Conservation (phyloP, 2,329 filamentous ascomycete species). For the Aureobasidium pullulans region DNA sequence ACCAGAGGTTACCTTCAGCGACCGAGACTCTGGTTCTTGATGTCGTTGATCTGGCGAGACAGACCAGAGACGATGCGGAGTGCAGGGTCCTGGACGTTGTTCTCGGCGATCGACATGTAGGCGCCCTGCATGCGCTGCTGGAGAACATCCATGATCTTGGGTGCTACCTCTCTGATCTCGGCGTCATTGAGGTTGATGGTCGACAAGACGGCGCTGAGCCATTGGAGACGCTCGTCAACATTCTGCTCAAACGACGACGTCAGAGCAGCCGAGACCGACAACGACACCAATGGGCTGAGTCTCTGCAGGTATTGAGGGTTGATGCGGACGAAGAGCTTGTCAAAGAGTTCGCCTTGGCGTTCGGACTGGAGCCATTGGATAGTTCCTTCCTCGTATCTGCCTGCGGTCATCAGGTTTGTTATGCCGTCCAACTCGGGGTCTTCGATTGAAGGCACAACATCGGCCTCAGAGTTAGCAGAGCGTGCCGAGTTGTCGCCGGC, state of each 20-base stretch:
- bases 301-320: constrained; percentile 49
- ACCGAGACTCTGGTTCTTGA: constrained; percentile 15
- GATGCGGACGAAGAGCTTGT: constrained; percentile 51
- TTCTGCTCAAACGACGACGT: constrained; percentile 49
- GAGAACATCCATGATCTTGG: constrained; percentile 54
- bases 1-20: neutral
- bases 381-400: constrained; percentile 36
- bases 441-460: constrained; percentile 37
- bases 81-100: constrained; percentile 41
- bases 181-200: constrained; percentile 42
- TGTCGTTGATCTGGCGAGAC: constrained; percentile 23
- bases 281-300: constrained; percentile 50
- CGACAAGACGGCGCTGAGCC: constrained; percentile 50
- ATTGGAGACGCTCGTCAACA: constrained; percentile 47
- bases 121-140: constrained; percentile 48
- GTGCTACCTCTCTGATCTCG: constrained; percentile 50
- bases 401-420: constrained; percentile 53
- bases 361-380: constrained; percentile 55
- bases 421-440: constrained; percentile 56
- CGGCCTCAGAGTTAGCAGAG: constrained; percentile 20
- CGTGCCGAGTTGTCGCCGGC: constrained; percentile 28
- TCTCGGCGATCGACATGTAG: constrained; percentile 51
- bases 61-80: constrained; percentile 28
- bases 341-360: constrained; percentile 53
- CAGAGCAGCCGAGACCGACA: constrained; percentile 57